Evolutionary conservation across 306 rosid species (phyloP).

Genomic region (Prunus campanulata): DNA sequence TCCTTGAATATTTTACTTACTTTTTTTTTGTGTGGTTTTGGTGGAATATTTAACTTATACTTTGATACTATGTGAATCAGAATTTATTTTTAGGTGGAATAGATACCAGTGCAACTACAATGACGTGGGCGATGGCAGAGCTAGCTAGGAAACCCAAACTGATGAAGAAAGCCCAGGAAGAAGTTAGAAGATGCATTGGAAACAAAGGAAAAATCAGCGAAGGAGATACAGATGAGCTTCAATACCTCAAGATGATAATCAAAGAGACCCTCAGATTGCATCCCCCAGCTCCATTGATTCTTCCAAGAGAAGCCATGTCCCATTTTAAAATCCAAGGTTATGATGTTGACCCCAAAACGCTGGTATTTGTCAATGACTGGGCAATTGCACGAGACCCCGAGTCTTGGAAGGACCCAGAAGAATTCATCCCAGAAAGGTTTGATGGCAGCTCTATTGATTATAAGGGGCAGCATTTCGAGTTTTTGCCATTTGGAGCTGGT

Average conservation of each 20-base stretch:
- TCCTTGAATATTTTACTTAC: too few species aligned
- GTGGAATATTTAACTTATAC: too few species aligned
- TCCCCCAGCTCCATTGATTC: slow-evolving; percentile 46
- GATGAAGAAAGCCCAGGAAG: slow-evolving; percentile 44
- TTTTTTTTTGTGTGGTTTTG: too few species aligned
- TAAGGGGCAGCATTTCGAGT: slow-evolving; percentile 40
- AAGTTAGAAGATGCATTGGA: slow-evolving; percentile 24
- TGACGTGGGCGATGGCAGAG: slow-evolving; percentile 43
- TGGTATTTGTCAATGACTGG: slow-evolving; percentile 37
- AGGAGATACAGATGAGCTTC: slow-evolving; percentile 24
- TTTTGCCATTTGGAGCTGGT: slow-evolving; percentile 51
- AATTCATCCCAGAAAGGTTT: slow-evolving; percentile 53
- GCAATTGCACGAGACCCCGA: slow-evolving; percentile 40
- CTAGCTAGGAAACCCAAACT: slow-evolving; percentile 24
- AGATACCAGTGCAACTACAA: slow-evolving; percentile 27
- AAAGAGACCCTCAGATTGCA: slow-evolving; percentile 51
- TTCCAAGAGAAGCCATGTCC: slow-evolving; percentile 42
- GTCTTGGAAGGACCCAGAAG: slow-evolving; percentile 37
- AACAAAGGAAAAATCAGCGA: slow-evolving; percentile 29
- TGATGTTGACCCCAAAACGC: slow-evolving; percentile 29
- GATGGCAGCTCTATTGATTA: slow-evolving; percentile 23
- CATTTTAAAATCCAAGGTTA: slow-evolving; percentile 27
- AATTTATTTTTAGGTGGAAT: slow-evolving; percentile 38
- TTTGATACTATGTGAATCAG: slow-evolving; percentile 5
- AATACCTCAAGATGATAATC: slow-evolving; percentile 40